Percentiles rank a stretch among this genome's conserved stretches.
phyloP scores from a whole-genome alignment of 371 early-diverging fungal species.

The Rhizopus arrhizus region DNA sequence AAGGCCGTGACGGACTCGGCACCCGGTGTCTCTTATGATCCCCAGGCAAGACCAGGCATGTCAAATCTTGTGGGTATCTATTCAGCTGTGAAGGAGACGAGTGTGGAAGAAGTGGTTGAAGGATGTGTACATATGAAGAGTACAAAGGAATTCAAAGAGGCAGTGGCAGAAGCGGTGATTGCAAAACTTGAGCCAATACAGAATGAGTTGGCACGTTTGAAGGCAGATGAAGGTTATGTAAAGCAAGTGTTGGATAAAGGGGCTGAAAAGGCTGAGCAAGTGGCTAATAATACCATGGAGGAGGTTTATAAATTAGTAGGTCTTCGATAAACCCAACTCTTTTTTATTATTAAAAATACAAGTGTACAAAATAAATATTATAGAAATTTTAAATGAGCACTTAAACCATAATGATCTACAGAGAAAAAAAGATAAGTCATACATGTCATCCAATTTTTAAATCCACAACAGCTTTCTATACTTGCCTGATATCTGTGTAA shows the following conservation, averaged over 20 bases:
- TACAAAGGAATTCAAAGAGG: conserved; percentile 71
- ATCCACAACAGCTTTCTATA: neutral
- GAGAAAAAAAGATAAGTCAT: neutral
- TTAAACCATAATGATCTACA: conserved; percentile 38
- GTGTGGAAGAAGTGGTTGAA: conserved; percentile 47
- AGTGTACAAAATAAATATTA: conserved; percentile 6
- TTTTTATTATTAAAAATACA: neutral
- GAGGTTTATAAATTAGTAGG: conserved; percentile 65
- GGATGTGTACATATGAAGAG: conserved; percentile 50
- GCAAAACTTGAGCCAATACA: conserved; percentile 69
- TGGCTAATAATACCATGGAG: conserved; percentile 57
- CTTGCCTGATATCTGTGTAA: conserved; percentile 58
- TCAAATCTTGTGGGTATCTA: conserved; percentile 81
- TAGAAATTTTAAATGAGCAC: conserved; percentile 12
- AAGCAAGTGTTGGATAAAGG: conserved; percentile 65
- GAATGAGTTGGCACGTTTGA: conserved; percentile 56
- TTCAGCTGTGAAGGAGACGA: conserved; percentile 55
- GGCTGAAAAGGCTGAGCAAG: conserved; percentile 57
- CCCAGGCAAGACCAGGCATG: conserved; percentile 77
- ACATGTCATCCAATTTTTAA: too few species aligned
- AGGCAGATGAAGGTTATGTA: conserved; percentile 65
- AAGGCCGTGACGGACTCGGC: conserved; percentile 77
- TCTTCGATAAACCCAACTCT: conserved; percentile 34
- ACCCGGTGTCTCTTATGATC: conserved; percentile 74
- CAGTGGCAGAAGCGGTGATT: conserved; percentile 70